These are phyloP conservation scores for Sclerotinia subarctica DNA, from an alignment of 2,329 filamentous ascomycete genomes.

Conservation along the genomic window DNA sequence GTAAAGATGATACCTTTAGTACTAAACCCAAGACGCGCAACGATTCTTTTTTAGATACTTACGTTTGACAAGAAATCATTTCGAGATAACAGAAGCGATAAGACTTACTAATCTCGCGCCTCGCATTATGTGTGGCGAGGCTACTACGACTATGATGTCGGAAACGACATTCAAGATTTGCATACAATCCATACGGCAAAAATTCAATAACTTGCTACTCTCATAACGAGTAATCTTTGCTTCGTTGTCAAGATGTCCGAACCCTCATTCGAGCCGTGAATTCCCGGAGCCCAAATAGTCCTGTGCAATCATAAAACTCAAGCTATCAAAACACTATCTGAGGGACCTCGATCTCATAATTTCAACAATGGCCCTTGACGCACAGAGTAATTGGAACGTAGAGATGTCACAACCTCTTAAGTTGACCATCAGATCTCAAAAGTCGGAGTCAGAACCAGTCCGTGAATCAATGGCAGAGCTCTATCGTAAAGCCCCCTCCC, in stretches of 20 bases:
- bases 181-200: neutral
- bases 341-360: neutral
- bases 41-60: neutral
- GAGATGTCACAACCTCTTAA: slow-evolving; percentile 35
- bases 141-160: neutral
- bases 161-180: neutral
- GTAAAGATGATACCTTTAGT: neutral
- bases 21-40: neutral
- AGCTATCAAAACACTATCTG: neutral
- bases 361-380: slow-evolving; percentile 33
- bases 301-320: neutral
- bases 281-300: neutral
- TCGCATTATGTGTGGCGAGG: neutral
- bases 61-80: neutral
- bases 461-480: neutral
- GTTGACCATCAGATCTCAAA: slow-evolving; percentile 17
- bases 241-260: neutral
- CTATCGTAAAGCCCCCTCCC: slow-evolving; percentile 18
- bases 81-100: neutral
- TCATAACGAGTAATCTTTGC: neutral
- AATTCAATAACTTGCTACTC: neutral
- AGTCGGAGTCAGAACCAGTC: neutral
- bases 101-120: slow-evolving; percentile 6
- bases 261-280: neutral
- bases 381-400: slow-evolving; percentile 37